phyloP scores from a whole-genome alignment of 164 flowering plant genomes.

The Saururus chinensis region DNA sequence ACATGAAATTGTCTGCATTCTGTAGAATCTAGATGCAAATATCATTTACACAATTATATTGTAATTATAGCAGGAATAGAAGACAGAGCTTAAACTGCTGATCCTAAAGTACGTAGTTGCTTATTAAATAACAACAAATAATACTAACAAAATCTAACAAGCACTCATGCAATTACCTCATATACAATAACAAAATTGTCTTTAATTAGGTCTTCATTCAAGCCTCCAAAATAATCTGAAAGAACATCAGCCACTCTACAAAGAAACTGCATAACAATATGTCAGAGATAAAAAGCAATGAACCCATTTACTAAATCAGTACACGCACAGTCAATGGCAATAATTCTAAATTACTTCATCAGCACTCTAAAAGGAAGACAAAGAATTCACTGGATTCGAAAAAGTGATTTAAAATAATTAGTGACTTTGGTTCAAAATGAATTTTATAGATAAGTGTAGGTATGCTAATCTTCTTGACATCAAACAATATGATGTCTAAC shows the following conservation, averaged over 20 bases:
- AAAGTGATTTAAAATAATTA: no score
- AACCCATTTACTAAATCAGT: neutral
- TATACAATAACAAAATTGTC: slow-evolving; percentile 94
- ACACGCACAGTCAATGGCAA: no score
- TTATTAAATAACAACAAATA: no score
- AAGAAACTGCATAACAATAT: slow-evolving; percentile 48
- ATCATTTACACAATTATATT: neutral
- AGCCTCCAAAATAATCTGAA: slow-evolving; percentile 73
- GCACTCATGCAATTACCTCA: slow-evolving; percentile 38
- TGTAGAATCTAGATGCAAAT: neutral
- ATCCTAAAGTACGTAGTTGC: neutral
- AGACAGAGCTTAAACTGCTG: neutral
- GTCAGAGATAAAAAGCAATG: neutral
- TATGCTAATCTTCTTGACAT: no score
- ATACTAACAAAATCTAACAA: no score
- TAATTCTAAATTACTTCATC: no score
- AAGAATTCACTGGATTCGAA: no score
- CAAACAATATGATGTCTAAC: no score
- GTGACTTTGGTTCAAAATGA: no score
- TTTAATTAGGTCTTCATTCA: slow-evolving; percentile 91
- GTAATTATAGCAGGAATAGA: neutral
- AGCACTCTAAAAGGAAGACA: no score
- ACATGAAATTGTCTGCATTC: neutral
- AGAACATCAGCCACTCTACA: slow-evolving; percentile 95
- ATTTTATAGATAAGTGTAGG: no score